These are phyloP conservation scores for Nicotiana benthamiana DNA, from an alignment of 257 asterid species.

Conservation along the genomic window DNA sequence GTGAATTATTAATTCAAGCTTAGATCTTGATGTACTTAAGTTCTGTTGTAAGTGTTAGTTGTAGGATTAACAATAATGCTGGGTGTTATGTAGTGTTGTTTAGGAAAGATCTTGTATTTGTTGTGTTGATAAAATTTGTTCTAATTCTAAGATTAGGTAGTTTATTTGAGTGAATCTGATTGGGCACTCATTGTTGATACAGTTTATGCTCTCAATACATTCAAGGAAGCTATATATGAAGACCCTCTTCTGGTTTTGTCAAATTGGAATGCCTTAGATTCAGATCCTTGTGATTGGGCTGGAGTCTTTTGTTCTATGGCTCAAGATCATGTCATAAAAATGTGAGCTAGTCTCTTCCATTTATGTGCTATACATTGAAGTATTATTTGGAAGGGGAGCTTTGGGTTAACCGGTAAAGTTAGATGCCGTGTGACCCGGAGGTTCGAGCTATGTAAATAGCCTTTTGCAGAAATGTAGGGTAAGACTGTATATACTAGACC, in stretches of 20 bases:
- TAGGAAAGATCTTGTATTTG: background rate
- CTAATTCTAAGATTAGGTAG: background rate
- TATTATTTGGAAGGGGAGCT: background rate
- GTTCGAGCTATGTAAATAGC: too few species aligned
- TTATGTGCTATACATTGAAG: background rate
- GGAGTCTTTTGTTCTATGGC: constrained; percentile 64
- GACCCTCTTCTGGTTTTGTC: constrained; percentile 77
- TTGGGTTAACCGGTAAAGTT: too few species aligned
- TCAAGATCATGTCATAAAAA: constrained; percentile 67
- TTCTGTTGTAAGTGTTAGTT: background rate
- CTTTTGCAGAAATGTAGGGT: too few species aligned
- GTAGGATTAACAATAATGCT: background rate
- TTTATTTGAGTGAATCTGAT: background rate
- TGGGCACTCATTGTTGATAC: constrained; percentile 10
- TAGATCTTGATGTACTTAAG: constrained; percentile 39
- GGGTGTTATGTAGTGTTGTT: background rate
- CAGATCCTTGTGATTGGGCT: constrained; percentile 80
- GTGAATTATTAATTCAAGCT: constrained; percentile 9
- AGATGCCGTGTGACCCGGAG: too few species aligned
- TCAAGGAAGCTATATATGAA: constrained; percentile 82
- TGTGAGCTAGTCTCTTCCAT: constrained; percentile 44
- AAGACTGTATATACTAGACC: too few species aligned
- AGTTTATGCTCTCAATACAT: constrained; percentile 70
- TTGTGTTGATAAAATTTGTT: background rate
- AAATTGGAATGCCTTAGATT: constrained; percentile 69